phyloP scores from a whole-genome alignment of 768 basidiomycete genomes.

The Tricholoma bakamatsutake region DNA sequence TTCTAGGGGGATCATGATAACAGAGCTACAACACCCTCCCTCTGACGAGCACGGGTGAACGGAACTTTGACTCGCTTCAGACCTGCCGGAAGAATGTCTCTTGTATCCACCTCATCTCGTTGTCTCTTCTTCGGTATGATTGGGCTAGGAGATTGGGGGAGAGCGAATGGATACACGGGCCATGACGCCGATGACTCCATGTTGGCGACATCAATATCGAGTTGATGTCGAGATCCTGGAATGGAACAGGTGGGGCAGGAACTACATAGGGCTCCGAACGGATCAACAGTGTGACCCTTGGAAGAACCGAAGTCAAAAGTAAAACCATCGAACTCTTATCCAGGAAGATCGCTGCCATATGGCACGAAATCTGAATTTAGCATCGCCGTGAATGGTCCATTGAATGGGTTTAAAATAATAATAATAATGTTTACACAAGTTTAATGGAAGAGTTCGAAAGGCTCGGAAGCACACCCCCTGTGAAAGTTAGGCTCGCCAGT shows the following conservation, averaged over 20 bases:
- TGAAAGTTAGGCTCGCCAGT: too few species aligned
- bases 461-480: too few species aligned
- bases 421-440: too few species aligned
- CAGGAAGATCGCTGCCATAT: not conserved
- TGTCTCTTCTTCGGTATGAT: not conserved
- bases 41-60: not conserved
- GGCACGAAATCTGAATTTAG: not conserved
- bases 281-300: not conserved
- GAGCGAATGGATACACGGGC: not conserved
- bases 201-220: not conserved
- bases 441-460: too few species aligned
- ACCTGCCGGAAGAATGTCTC: not conserved
- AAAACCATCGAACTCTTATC: not conserved
- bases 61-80: not conserved
- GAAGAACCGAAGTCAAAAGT: not conserved
- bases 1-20: not conserved
- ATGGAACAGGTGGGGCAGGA: too few species aligned
- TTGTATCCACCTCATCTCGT: not conserved
- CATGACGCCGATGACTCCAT: not conserved
- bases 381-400: not conserved
- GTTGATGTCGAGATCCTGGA: too few species aligned
- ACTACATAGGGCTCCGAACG: too few species aligned
- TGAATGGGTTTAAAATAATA: not conserved
- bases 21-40: not conserved
- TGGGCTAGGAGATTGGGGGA: not conserved